Evolutionary conservation across 371 early-diverging fungal species (phyloP).

Genomic region (Rhizopus microsporus): DNA sequence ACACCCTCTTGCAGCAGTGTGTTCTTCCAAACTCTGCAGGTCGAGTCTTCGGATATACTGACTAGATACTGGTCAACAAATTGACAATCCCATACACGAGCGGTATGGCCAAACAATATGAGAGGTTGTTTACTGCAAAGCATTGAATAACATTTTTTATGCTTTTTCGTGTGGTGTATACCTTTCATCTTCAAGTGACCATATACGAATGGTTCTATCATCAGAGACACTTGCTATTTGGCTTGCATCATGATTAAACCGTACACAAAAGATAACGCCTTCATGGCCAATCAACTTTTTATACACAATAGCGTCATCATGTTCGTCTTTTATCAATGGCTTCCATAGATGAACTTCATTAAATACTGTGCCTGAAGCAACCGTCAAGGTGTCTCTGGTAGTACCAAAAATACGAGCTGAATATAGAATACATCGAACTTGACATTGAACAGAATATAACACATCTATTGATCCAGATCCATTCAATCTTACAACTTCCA

Average conservation of each 20-base stretch:
- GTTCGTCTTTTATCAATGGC: conserved; percentile 28
- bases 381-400: conserved; percentile 44
- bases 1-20: conserved; percentile 29
- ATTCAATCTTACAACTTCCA: conserved; percentile 52
- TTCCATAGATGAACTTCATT: conserved; percentile 80
- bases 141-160: not conserved
- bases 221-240: conserved; percentile 77
- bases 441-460: conserved; percentile 48
- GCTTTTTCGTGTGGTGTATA: conserved; percentile 2
- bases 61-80: conserved; percentile 61
- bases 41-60: conserved; percentile 75
- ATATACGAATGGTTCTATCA: conserved; percentile 83
- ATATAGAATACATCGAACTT: conserved; percentile 68
- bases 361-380: conserved; percentile 86
- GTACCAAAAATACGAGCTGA: conserved; percentile 70
- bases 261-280: conserved; percentile 83
- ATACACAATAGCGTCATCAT: conserved; percentile 50
- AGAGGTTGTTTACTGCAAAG: conserved; percentile 36
- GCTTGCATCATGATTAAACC: conserved; percentile 64
- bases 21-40: conserved; percentile 81
- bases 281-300: conserved; percentile 67
- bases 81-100: conserved; percentile 83
- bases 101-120: conserved; percentile 77
- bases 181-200: conserved; percentile 53
- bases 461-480: conserved; percentile 10